phyloP scores from a whole-genome alignment of 768 basidiomycete genomes.

The Trametes sanguinea region DNA sequence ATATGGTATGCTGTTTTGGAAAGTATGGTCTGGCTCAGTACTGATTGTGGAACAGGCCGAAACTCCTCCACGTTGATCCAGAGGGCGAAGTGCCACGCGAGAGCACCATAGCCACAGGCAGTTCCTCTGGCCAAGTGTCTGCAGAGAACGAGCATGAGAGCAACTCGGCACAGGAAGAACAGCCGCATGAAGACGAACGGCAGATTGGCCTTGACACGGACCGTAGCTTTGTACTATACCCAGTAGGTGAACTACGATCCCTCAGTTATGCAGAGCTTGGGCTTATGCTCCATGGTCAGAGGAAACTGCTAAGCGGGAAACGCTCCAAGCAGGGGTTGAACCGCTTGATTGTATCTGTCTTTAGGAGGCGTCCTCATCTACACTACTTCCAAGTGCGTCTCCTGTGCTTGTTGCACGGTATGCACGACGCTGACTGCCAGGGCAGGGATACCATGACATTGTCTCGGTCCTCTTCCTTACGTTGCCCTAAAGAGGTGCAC shows the following conservation, averaged over 20 bases:
- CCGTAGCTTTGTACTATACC: constrained; percentile 91
- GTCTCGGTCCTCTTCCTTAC: constrained; percentile 82
- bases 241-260: constrained; percentile 62
- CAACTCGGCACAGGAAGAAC: background rate
- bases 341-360: constrained; percentile 69
- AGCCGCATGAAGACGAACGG: constrained; percentile 70
- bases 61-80: constrained; percentile 35
- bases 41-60: constrained; percentile 38
- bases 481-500: constrained; percentile 61
- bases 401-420: background rate
- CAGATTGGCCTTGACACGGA: constrained; percentile 90
- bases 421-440: background rate
- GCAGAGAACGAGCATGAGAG: background rate
- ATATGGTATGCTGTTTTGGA: constrained; percentile 50
- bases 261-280: background rate
- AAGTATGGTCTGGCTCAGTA: constrained; percentile 4
- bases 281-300: constrained; percentile 5
- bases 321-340: constrained; percentile 68
- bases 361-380: constrained; percentile 70
- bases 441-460: constrained; percentile 90
- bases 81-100: constrained; percentile 11
- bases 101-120: background rate
- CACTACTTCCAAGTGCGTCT: constrained; percentile 78
- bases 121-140: background rate
- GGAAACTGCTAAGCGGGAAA: constrained; percentile 43